Evolutionary conservation across 768 basidiomycete genomes (phyloP).

Genomic region (Dioszegia crocea): DNA sequence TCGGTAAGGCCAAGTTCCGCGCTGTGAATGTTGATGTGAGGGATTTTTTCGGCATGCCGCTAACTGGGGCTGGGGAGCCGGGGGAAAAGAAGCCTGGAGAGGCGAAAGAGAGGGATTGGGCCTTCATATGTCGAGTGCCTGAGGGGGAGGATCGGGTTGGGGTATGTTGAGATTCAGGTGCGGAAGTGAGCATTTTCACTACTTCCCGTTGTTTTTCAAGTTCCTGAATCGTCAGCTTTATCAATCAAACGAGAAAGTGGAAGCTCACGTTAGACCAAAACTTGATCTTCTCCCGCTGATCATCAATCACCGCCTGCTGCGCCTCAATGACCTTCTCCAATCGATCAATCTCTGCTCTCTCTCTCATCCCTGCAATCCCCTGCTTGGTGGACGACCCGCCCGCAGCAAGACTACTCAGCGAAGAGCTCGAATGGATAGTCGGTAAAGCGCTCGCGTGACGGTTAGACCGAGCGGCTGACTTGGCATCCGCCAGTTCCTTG

Average conservation of each 20-base stretch:
- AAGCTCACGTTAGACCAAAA: slow-evolving; percentile 41
- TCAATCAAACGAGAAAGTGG: not conserved
- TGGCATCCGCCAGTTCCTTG: not conserved
- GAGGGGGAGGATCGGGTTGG: not conserved
- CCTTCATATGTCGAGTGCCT: slow-evolving; percentile 23
- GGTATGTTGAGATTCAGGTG: slow-evolving; percentile 1
- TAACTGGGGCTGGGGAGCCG: not conserved
- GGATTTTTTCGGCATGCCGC: slow-evolving; percentile 10
- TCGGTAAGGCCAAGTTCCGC: slow-evolving; percentile 34
- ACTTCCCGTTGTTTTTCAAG: slow-evolving; percentile 39
- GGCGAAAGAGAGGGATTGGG: slow-evolving; percentile 21
- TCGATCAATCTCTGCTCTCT: slow-evolving; percentile 37
- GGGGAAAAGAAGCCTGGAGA: slow-evolving; percentile 6
- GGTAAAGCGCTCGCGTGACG: not conserved
- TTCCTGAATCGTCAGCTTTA: slow-evolving; percentile 19
- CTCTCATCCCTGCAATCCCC: not conserved
- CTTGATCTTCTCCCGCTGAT: slow-evolving; percentile 42
- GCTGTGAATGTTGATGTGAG: slow-evolving; percentile 38
- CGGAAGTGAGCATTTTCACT: slow-evolving; percentile 32
- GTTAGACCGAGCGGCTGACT: not conserved
- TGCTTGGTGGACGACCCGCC: not conserved
- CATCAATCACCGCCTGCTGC: slow-evolving; percentile 39
- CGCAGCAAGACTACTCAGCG: not conserved
- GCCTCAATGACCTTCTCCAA: slow-evolving; percentile 45
- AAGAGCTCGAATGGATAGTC: slow-evolving; percentile 1